Base-by-base conservation (phyloP, 1,284 basidiomycete species). In the Tilletiaria anomala region DNA sequence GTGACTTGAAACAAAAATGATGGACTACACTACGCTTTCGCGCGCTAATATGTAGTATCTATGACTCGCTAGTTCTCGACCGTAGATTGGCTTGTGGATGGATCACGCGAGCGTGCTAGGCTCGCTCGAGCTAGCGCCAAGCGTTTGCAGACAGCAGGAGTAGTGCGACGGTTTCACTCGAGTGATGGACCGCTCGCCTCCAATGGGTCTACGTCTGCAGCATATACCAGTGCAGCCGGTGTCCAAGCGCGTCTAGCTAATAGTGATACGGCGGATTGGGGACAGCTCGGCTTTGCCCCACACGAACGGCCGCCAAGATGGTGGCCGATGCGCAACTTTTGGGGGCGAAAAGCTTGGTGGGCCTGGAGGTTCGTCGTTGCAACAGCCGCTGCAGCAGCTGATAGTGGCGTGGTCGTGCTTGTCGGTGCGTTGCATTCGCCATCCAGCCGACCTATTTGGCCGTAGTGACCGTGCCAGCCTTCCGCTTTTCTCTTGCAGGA, bases 401-500 rank as follows among this genome's bases (percentile, higher is more conserved):
- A 66, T 32, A 63, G 52, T 42, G 56, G 54, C 2, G 51, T 66
- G 2, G 58, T 66, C 23, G 49, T 66, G 26, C 43, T 64, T 12
- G 63, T 65, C 5, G 55, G 54, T 51, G 32, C 40, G 51, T 49
- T 39, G 10, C 3, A n/a, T n/a, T n/a, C n/a, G n/a, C n/a, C n/a
- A 29, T 8, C 20, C 20, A 11, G 6, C 24, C 3, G 18, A 3
- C 15, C 4, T 37, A 21, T 19, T 24, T 11, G 17, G 14, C 17
- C 18, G 19, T 10, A 5, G 15, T 32, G 26, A 19, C 20, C 15
- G 14, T 15, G 11, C 10, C n/a, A 20, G 1, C 16, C 16, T 36
- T 15, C 14, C 21, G 17, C 4, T 11, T 40, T 17, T 11, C 21
- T 15, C 3, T 16, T 14, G 23, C 59, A 91, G 89, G 91, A 6